Base-by-base conservation (phyloP, 1,139 yeast genomes). In the Yamadazyma friedrichii region DNA sequence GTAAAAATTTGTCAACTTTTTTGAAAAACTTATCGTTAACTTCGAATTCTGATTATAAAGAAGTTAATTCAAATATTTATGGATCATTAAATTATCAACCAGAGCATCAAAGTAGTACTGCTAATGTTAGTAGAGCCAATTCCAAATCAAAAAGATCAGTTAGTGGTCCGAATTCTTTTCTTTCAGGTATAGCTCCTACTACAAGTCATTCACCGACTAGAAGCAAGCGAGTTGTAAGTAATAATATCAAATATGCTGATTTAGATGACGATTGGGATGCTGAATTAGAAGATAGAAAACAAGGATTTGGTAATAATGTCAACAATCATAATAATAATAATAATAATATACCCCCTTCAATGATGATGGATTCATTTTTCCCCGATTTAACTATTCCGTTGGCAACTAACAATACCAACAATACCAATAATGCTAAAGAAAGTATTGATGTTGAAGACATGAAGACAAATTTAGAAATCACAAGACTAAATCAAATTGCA, bases 221-320 rank as follows among this genome's bases (percentile, higher is more conserved):
- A 33, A 31, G 41, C 1, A 46, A 38, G 34, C 40, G 52, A 37
- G 39, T 49, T 20, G 42, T 37, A 13, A 47, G 52, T 29, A 48
- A 20, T 20, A 20, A 20, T 20, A 20, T 52, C 6, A 56, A 61
- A 42, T 81, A 79, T 50, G 65, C 76, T 15, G 95, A 87, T 55
- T 61, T 82, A 38, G 96, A 88, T 57, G 95, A 86, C 53, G 96
- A 88, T 60, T 89, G 96, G 97, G 91, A 88, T 57, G 94, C 95
- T 4, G 85, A 82, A 31, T 71, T 88, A 35, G 88, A 84, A 48
- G 84, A 71, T 5, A 44, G 37, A 11, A 48, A 66, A 37, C 39
- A 44, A 41, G 46, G 46, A 22, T 50, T 49, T 36, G 53, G 53
- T 10, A 47, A 46, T 27, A 42, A 44, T n/a, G 24, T 38, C 16